phyloP scores from a whole-genome alignment of 2,329 filamentous ascomycete genomes.

The Fusarium scirpi region DNA sequence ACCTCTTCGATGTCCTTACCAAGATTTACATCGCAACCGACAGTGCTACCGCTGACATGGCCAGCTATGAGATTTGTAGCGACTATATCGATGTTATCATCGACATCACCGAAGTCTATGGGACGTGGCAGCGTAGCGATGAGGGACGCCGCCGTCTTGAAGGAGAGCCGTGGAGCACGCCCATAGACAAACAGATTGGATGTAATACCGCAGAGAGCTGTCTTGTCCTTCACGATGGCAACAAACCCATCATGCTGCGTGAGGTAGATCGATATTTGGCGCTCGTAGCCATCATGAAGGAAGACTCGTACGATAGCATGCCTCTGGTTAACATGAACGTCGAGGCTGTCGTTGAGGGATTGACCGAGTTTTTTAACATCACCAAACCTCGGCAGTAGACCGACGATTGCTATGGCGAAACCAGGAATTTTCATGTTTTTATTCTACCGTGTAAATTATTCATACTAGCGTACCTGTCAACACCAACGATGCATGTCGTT shows the following conservation, averaged over 20 bases:
- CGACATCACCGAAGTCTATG: conserved; percentile 95
- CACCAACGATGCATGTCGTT: not conserved
- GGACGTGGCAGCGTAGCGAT: conserved; percentile 73
- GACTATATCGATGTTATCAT: conserved; percentile 99
- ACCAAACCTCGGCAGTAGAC: conserved; percentile 66
- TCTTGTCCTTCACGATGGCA: conserved; percentile 73
- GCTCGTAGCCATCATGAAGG: conserved; percentile 87
- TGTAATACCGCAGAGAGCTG: conserved; percentile 75
- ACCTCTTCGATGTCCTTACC: conserved; percentile 95
- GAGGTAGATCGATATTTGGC: conserved; percentile 82
- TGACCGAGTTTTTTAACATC: conserved; percentile 83
- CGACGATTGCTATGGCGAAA: not conserved
- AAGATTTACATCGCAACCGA: conserved; percentile 99
- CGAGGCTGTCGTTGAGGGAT: conserved; percentile 81
- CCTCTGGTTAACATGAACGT: conserved; percentile 89
- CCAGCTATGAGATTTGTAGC: conserved; percentile 97
- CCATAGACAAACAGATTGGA: conserved; percentile 73
- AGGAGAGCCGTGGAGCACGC: conserved; percentile 70
- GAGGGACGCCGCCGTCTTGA: conserved; percentile 68
- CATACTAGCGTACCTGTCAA: conserved; percentile 39
- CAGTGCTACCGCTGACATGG: conserved; percentile 91
- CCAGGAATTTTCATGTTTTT: not conserved
- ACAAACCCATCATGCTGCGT: conserved; percentile 73
- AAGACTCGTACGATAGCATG: conserved; percentile 86
- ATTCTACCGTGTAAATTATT: conserved; percentile 39